Conservation (phyloP, 345 rosid species). For the Lagerstroemia speciosa region DNA sequence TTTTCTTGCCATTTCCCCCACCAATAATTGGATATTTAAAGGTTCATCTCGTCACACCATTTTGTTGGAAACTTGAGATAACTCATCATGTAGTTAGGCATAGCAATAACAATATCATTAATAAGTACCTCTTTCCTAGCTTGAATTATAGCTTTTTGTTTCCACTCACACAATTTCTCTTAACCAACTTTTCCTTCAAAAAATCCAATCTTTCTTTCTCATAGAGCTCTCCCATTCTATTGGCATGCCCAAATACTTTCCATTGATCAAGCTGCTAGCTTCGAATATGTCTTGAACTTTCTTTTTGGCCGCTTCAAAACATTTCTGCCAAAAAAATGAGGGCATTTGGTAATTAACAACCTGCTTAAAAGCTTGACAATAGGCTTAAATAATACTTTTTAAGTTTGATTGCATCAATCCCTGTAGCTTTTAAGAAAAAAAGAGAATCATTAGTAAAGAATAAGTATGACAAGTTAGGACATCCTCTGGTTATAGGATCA, state of each 20-base stretch:
- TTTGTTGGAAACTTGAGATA: too few relatives aligned
- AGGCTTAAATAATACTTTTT: neutral
- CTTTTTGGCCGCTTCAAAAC: neutral
- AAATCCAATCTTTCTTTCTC: neutral
- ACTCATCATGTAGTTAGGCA: too few relatives aligned
- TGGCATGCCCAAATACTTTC: neutral
- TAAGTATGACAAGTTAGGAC: neutral
- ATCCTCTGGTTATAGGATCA: neutral
- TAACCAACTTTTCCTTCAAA: too few relatives aligned
- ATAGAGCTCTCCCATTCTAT: neutral
- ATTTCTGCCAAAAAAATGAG: neutral
- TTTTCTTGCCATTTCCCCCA: too few relatives aligned
- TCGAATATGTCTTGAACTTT: too few relatives aligned
- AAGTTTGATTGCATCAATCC: neutral
- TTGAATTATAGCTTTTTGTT: too few relatives aligned
- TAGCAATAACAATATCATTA: too few relatives aligned
- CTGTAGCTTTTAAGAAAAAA: neutral
- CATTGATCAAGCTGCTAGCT: too few relatives aligned
- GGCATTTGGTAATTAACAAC: neutral
- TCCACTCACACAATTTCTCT: too few relatives aligned
- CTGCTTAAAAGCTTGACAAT: neutral
- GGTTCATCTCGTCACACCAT: too few relatives aligned
- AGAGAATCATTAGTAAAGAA: neutral
- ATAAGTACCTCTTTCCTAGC: too few relatives aligned
- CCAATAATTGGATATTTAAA: too few relatives aligned